phyloP scores from a whole-genome alignment of 2,329 filamentous ascomycete species.

The Sphaerulina musiva region DNA sequence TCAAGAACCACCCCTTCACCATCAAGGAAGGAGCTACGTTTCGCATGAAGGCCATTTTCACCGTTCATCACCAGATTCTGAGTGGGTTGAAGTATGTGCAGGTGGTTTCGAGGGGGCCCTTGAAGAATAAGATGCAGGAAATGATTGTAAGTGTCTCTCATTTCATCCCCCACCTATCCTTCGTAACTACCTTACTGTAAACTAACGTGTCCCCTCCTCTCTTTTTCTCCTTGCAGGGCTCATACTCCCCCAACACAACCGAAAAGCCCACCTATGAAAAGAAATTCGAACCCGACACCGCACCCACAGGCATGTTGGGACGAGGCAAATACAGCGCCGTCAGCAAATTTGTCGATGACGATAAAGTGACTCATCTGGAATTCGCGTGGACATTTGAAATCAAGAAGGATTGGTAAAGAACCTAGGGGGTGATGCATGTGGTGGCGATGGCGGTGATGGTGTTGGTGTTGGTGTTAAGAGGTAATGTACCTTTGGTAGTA shows the following conservation, averaged over 20 bases:
- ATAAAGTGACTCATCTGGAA: slow-evolving; percentile 79
- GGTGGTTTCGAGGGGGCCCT: slow-evolving; percentile 80
- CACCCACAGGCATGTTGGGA: slow-evolving; percentile 81
- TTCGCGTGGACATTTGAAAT: slow-evolving; percentile 98
- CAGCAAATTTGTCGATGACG: slow-evolving; percentile 91
- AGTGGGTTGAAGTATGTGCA: slow-evolving; percentile 95
- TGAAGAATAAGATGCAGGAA: slow-evolving; percentile 88
- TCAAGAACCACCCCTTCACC: slow-evolving; percentile 89
- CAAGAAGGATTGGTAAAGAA: slow-evolving; percentile 78
- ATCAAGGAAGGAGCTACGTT: slow-evolving; percentile 95
- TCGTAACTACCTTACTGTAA: background rate
- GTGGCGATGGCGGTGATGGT: background rate
- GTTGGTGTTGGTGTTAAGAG: no score
- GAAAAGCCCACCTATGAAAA: slow-evolving; percentile 81
- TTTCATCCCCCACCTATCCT: no score
- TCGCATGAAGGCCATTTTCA: slow-evolving; percentile 89
- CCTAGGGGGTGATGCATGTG: background rate
- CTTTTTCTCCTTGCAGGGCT: slow-evolving; percentile 54
- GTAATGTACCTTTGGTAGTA: no score
- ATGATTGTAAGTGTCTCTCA: slow-evolving; percentile 74
- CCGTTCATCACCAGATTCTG: slow-evolving; percentile 93
- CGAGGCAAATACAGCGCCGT: slow-evolving; percentile 84
- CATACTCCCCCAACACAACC: slow-evolving; percentile 86
- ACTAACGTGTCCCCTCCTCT: background rate
- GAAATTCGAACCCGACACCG: slow-evolving; percentile 87